Percentiles rank a stretch among this genome's conserved stretches.
These are phyloP conservation scores for Globisporangium okanoganense DNA, from an alignment of 352 stramenopile species.

Conservation along the genomic window DNA sequence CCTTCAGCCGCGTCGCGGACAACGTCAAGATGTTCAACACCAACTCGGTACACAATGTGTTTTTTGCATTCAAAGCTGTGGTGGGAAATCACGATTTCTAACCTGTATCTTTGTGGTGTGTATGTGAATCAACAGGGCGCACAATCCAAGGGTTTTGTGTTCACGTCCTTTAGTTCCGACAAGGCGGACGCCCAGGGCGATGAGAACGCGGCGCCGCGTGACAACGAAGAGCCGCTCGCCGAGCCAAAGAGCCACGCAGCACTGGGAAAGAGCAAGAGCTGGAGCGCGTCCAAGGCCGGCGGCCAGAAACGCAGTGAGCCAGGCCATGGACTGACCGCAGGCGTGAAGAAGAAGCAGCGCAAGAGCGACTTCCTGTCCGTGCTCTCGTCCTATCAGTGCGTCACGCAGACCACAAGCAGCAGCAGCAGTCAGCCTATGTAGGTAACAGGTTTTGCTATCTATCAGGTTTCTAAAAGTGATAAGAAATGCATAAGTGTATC, in stretches of 20 bases:
- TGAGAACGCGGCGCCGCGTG: conserved; percentile 26
- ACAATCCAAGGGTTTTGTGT: conserved; percentile 70
- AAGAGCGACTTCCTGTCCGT: conserved; percentile 64
- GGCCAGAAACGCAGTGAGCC: conserved; percentile 13
- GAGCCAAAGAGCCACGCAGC: conserved; percentile 15
- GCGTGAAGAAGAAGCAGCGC: conserved; percentile 28
- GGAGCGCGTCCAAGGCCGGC: conserved; percentile 10
- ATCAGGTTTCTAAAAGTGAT: background rate
- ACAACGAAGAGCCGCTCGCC: conserved; percentile 18
- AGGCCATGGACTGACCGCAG: background rate
- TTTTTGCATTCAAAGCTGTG: background rate
- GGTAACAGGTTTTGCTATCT: background rate
- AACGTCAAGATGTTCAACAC: conserved; percentile 72
- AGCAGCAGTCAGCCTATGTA: conserved; percentile 35
- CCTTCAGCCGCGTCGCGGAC: conserved; percentile 60
- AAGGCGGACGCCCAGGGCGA: conserved; percentile 28
- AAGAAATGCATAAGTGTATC: background rate
- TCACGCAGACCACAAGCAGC: conserved; percentile 27
- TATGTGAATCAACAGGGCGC: conserved; percentile 12
- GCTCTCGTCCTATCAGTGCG: conserved; percentile 67
- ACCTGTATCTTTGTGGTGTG: conserved; percentile 10
- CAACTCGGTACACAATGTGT: conserved; percentile 63
- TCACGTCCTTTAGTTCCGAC: conserved; percentile 62
- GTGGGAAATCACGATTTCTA: background rate
- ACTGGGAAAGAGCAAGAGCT: conserved; percentile 56